A percentile compares a stretch with the other conserved stretches of the same genome.
phyloP scores from a whole-genome alignment of 768 basidiomycete species.

The Lenzites betulinus region DNA sequence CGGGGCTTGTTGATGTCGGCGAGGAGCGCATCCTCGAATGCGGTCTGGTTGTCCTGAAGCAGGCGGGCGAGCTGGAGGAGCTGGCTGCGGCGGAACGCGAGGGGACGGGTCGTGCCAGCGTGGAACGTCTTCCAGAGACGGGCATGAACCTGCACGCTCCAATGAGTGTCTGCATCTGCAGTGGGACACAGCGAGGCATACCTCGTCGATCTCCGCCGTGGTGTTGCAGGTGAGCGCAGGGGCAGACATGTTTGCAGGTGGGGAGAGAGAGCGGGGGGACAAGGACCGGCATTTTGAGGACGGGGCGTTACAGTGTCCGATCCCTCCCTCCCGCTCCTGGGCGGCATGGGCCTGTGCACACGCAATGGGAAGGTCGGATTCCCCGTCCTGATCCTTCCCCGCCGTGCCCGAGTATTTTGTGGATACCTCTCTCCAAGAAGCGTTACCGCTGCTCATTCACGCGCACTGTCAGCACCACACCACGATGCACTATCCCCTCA shows the following conservation, averaged over 20 bases:
- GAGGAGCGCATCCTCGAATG: constrained; percentile 47
- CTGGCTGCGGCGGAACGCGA: constrained; percentile 66
- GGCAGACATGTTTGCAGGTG: neutral
- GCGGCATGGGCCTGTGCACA: too few relatives aligned
- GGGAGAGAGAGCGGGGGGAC: neutral
- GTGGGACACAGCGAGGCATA: neutral
- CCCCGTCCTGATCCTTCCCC: too few relatives aligned
- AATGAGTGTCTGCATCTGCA: neutral
- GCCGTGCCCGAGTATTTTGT: too few relatives aligned
- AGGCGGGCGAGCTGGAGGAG: constrained; percentile 62
- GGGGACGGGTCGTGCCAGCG: constrained; percentile 47
- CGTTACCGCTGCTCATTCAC: too few relatives aligned
- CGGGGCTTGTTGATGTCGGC: constrained; percentile 31
- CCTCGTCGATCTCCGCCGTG: neutral
- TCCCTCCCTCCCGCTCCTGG: too few relatives aligned
- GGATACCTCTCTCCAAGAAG: too few relatives aligned
- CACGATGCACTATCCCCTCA: too few relatives aligned
- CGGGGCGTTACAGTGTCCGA: too few relatives aligned
- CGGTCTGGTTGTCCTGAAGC: constrained; percentile 61
- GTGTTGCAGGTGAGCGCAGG: neutral
- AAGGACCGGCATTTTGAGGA: too few relatives aligned
- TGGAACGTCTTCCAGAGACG: constrained; percentile 49
- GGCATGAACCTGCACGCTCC: constrained; percentile 35
- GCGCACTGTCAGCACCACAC: too few relatives aligned
- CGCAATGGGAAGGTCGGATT: too few relatives aligned